Percentiles rank a stretch among this genome's conserved stretches.
Evolutionary conservation across 495 filamentous ascomycete species (phyloP).

Genomic region (Penicillium samsonianum): DNA sequence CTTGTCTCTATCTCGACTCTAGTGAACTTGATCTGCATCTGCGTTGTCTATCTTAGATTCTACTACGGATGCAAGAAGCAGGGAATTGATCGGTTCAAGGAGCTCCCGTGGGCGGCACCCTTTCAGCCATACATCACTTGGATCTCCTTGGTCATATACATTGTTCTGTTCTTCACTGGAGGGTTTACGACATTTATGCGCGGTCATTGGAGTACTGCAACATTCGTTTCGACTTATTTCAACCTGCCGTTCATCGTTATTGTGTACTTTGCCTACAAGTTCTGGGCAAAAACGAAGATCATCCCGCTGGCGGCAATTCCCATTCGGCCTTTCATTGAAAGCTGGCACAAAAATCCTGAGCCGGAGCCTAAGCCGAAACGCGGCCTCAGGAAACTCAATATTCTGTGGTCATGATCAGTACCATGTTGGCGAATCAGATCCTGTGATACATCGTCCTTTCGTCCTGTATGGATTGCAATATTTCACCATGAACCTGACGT

Average conservation of each 20-base stretch:
- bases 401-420: constrained; percentile 24
- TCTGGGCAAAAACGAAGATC: constrained; percentile 55
- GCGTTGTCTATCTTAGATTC: constrained; percentile 57
- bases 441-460: too few species aligned
- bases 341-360: constrained; percentile 27
- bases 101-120: constrained; percentile 52
- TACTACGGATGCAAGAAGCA: constrained; percentile 53
- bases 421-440: neutral
- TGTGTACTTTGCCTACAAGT: constrained; percentile 57
- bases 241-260: constrained; percentile 56
- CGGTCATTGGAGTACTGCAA: constrained; percentile 40
- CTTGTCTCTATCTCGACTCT: constrained; percentile 54
- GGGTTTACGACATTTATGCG: constrained; percentile 50
- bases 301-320: constrained; percentile 51
- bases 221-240: constrained; percentile 34
- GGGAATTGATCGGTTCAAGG: constrained; percentile 36
- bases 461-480: neutral
- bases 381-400: constrained; percentile 23
- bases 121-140: constrained; percentile 56
- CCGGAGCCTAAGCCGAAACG: constrained; percentile 18
- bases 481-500: neutral
- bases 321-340: constrained; percentile 30
- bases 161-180: constrained; percentile 41
- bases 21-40: constrained; percentile 57
- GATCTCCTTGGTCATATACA: constrained; percentile 47